Percentiles rank a stretch among this genome's conserved stretches.
These are phyloP conservation scores for Entomophthora muscae DNA, from an alignment of 371 early-diverging fungal genomes.

Conservation along the genomic window DNA sequence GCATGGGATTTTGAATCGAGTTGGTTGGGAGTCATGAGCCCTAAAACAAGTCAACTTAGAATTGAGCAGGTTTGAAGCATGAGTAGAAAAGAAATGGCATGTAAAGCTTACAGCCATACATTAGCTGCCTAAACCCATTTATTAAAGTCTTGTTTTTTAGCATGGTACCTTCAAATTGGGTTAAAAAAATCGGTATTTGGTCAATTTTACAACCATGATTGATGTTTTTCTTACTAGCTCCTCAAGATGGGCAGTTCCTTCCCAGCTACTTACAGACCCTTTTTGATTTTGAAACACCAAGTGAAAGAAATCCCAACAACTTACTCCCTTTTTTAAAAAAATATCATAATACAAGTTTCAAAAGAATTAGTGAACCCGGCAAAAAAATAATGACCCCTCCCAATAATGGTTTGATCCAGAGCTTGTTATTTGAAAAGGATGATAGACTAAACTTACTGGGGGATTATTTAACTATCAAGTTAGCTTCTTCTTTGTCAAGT, in stretches of 20 bases:
- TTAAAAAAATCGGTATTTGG: too few relatives aligned
- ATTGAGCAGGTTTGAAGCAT: too few relatives aligned
- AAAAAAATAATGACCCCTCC: background rate
- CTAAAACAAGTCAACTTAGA: too few relatives aligned
- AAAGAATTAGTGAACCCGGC: background rate
- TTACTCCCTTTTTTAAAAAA: background rate
- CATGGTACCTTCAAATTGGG: too few relatives aligned
- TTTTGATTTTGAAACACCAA: background rate
- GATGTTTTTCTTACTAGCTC: too few relatives aligned
- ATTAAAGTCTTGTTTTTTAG: too few relatives aligned
- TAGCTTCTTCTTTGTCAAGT: background rate
- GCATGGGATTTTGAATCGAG: too few relatives aligned
- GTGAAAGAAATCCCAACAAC: background rate
- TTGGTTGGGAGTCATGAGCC: too few relatives aligned
- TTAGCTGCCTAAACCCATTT: too few relatives aligned
- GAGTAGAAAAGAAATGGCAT: too few relatives aligned
- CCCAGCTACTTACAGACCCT: background rate
- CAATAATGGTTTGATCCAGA: background rate
- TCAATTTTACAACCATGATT: too few relatives aligned
- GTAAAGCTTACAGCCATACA: too few relatives aligned
- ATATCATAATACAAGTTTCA: background rate
- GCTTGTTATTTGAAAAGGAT: background rate
- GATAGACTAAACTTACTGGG: background rate
- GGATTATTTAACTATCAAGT: background rate
- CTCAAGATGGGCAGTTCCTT: background rate